These are phyloP conservation scores for Aspergillus sp. DNA, from an alignment of 2,329 filamentous ascomycete genomes.

Conservation along the genomic window DNA sequence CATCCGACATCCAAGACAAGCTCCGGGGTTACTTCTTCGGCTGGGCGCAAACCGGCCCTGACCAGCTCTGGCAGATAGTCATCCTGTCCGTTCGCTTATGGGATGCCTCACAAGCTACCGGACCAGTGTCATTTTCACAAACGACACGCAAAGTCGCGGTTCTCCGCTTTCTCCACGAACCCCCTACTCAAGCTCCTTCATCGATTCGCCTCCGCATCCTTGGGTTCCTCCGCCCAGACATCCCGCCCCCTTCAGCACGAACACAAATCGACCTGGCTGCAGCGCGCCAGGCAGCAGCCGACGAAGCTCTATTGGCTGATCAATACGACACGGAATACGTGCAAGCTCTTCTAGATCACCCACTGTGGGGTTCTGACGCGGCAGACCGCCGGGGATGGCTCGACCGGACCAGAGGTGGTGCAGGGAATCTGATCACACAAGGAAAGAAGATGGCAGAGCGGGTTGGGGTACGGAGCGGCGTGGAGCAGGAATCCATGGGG, in stretches of 20 bases:
- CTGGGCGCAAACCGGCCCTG: slow-evolving; percentile 53
- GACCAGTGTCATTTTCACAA: slow-evolving; percentile 48
- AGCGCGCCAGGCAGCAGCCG: slow-evolving; percentile 34
- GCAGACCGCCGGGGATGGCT: slow-evolving; percentile 24
- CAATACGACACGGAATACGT: slow-evolving; percentile 40
- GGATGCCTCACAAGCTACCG: slow-evolving; percentile 49
- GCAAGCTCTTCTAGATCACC: slow-evolving; percentile 38
- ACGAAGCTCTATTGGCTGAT: slow-evolving; percentile 40
- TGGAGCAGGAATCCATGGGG: slow-evolving; percentile 43
- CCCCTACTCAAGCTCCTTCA: neutral
- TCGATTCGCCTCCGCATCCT: slow-evolving; percentile 58
- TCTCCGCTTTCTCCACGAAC: slow-evolving; percentile 31
- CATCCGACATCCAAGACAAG: slow-evolving; percentile 54
- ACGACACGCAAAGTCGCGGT: slow-evolving; percentile 52
- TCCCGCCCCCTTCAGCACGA: slow-evolving; percentile 8
- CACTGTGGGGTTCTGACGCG: slow-evolving; percentile 39
- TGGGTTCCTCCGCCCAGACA: slow-evolving; percentile 55
- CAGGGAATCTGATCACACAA: slow-evolving; percentile 50
- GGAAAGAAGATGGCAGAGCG: slow-evolving; percentile 58
- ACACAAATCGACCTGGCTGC: slow-evolving; percentile 28
- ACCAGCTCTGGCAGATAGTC: slow-evolving; percentile 57
- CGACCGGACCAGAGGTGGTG: slow-evolving; percentile 47
- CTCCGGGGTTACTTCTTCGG: slow-evolving; percentile 65
- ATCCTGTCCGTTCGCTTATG: slow-evolving; percentile 53
- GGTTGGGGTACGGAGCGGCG: slow-evolving; percentile 56